A percentile compares a stretch with the other conserved stretches of the same genome.
phyloP scores from a whole-genome alignment of 202 grass and related monocot species.

The Brachypodium distachyon region DNA sequence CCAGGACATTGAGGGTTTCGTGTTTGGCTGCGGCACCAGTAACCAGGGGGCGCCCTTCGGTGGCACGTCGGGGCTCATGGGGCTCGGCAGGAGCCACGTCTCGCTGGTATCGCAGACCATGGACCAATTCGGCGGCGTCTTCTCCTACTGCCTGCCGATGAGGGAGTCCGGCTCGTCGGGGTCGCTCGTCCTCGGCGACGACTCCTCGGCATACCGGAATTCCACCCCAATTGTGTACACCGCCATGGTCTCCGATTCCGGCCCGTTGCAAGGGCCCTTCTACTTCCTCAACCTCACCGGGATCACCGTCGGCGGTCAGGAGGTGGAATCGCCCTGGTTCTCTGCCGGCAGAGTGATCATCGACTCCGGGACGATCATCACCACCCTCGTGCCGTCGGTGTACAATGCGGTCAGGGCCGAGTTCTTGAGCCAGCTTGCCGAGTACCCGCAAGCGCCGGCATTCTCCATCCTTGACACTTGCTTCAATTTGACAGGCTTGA shows the following conservation, averaged over 20 bases:
- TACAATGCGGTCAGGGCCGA: conserved; percentile 25
- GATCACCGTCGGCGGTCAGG: conserved; percentile 39
- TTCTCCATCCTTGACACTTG: conserved; percentile 56
- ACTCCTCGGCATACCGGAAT: conserved; percentile 40
- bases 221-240: conserved; percentile 45
- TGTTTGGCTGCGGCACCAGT: conserved; percentile 57
- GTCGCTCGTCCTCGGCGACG: conserved; percentile 31
- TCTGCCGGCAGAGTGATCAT: conserved; percentile 18
- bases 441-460: conserved; percentile 26
- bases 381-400: conserved; percentile 34
- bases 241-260: conserved; percentile 28
- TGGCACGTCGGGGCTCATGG: conserved; percentile 50
- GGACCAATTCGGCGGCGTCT: conserved; percentile 45
- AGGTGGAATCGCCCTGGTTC: conserved; percentile 1
- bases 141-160: conserved; percentile 52
- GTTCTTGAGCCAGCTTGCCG: conserved; percentile 33
- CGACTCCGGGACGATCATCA: conserved; percentile 61
- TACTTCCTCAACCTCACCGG: conserved; percentile 50
- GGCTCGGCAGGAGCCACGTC: conserved; percentile 46
- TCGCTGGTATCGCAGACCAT: conserved; percentile 40
- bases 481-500: conserved; percentile 53
- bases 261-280: conserved; percentile 33
- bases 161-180: conserved; percentile 46
- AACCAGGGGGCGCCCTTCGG: conserved; percentile 58
- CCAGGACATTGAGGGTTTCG: conserved; percentile 29